These are phyloP conservation scores for Chrysophaeum taylorii DNA, from an alignment of 352 stramenopile genomes.

Conservation along the genomic window DNA sequence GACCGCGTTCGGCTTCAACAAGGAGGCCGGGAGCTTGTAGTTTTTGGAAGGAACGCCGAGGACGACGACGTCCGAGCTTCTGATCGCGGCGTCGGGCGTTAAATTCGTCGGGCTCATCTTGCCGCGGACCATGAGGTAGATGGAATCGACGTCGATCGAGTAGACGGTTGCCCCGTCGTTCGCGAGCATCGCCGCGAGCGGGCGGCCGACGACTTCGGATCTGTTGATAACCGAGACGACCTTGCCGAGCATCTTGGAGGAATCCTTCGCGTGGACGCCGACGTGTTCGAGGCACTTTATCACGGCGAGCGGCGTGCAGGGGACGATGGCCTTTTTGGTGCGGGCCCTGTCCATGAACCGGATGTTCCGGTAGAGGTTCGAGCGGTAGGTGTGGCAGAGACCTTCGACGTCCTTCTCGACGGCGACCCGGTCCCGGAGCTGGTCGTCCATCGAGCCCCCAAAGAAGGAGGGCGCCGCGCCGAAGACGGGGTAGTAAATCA, in stretches of 20 bases:
- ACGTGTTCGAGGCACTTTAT: slow-evolving; percentile 85
- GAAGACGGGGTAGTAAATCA: slow-evolving; percentile 98
- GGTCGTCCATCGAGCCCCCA: slow-evolving; percentile 91
- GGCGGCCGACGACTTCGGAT: slow-evolving; percentile 87
- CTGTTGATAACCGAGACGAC: slow-evolving; percentile 91
- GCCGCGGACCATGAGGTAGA: slow-evolving; percentile 77
- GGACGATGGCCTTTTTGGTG: slow-evolving; percentile 87
- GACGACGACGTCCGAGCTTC: slow-evolving; percentile 79
- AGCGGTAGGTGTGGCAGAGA: slow-evolving; percentile 86
- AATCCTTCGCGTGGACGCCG: slow-evolving; percentile 60
- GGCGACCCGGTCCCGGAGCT: slow-evolving; percentile 85
- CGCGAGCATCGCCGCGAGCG: slow-evolving; percentile 84
- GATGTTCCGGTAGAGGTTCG: slow-evolving; percentile 93
- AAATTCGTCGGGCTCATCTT: slow-evolving; percentile 65
- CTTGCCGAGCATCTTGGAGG: slow-evolving; percentile 58
- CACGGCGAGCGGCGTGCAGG: slow-evolving; percentile 88
- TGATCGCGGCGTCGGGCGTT: slow-evolving; percentile 68
- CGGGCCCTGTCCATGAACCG: slow-evolving; percentile 69
- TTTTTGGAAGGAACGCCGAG: slow-evolving; percentile 79
- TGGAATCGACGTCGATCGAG: slow-evolving; percentile 86
- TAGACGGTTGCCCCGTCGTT: slow-evolving; percentile 88
- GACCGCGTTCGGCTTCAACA: slow-evolving; percentile 74
- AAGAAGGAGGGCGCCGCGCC: slow-evolving; percentile 87
- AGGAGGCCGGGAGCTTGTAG: slow-evolving; percentile 81
- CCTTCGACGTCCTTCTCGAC: slow-evolving; percentile 94